These are phyloP conservation scores for Diaporthe citriasiana DNA, from an alignment of 2,329 filamentous ascomycete species.

Conservation along the genomic window DNA sequence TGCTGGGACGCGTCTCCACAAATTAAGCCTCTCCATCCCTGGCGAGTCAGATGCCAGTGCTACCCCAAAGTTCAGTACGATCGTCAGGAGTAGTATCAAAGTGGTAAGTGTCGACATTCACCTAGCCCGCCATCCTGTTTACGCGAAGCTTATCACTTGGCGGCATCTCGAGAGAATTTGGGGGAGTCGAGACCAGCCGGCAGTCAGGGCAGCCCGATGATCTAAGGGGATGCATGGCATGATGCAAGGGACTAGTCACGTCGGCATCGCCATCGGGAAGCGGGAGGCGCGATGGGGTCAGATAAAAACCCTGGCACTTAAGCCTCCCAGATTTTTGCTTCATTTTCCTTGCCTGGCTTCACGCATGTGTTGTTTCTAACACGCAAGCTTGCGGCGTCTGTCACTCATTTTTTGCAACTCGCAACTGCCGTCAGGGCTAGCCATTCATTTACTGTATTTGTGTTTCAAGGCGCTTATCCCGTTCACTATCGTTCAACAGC, in stretches of 20 bases:
- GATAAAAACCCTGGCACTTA: slow-evolving; percentile 10
- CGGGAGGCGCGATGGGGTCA: slow-evolving; percentile 1
- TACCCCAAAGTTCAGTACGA: slow-evolving; percentile 28
- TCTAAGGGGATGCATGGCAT: neutral
- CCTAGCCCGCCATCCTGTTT: neutral
- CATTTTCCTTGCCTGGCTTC: slow-evolving; percentile 5
- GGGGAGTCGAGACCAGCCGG: neutral
- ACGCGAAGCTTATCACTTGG: slow-evolving; percentile 4
- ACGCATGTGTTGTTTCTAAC: slow-evolving; percentile 14
- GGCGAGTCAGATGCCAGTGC: neutral
- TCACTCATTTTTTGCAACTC: slow-evolving; percentile 19
- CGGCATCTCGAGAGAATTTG: neutral
- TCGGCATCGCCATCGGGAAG: slow-evolving; percentile 24
- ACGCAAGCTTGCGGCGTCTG: slow-evolving; percentile 7
- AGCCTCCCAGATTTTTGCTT: neutral
- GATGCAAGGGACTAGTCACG: neutral
- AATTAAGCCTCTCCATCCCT: slow-evolving; percentile 10
- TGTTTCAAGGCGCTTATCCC: neutral
- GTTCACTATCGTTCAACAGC: neutral
- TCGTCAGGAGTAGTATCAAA: slow-evolving; percentile 19
- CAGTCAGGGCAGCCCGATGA: neutral
- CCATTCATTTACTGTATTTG: slow-evolving; percentile 17
- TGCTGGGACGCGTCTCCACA: neutral
- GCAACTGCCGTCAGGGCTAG: slow-evolving; percentile 1
- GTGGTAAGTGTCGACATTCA: slow-evolving; percentile 14